Evolutionary conservation across 2,329 filamentous ascomycete species (phyloP), one percentile per base, ranked within the genome.

Genomic region (Ceratocystis lukuohia): DNA sequence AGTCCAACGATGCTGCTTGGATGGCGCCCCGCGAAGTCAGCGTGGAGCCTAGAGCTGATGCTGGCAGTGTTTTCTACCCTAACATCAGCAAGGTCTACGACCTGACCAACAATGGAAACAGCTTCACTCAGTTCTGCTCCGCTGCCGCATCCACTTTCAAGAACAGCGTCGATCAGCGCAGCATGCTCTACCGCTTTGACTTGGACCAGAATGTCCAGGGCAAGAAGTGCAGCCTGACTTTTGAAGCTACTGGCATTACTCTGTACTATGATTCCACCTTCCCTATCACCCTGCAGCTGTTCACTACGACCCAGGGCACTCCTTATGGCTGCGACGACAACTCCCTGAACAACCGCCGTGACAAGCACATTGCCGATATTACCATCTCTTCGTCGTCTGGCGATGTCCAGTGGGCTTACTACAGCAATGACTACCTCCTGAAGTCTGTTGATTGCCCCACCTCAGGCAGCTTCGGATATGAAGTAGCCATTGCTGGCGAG

Each of bases 221-320:
- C 57, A 70, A 68, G 62, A 68, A 71, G 62, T 74, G 73, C 69
- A 69, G 69, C 33, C 70, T 74, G 53, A 65, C 67, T 62, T 74
- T 67, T 50, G 48, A 62, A 25, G 46, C 63, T 6, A 33, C 46
- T 6, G 63, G 63, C 33, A 62, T 74, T 69, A 70, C 64, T 62
- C 70, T 73, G 30, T 65, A 69, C 66, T 64, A 63, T 57, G 69
- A 69, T 5, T 67, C 65, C 8, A 66, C 67, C 15, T 65, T 62
- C 22, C 72, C 71, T 45, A 73, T 70, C 67, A 71, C 71, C 67
- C 66, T 74, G 41, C 73, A 74, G 67, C 50, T 74, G 56, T 74
- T 70, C 68, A 70, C 70, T 22, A 72, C 70, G 3, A 20, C 50
- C 41, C 53, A 64, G 20, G 48, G 62, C 44, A 70, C 71, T 12